Evolutionary conservation across 192 early-diverging fungal genomes (phyloP).

Genomic region (Backusella australiensis): DNA sequence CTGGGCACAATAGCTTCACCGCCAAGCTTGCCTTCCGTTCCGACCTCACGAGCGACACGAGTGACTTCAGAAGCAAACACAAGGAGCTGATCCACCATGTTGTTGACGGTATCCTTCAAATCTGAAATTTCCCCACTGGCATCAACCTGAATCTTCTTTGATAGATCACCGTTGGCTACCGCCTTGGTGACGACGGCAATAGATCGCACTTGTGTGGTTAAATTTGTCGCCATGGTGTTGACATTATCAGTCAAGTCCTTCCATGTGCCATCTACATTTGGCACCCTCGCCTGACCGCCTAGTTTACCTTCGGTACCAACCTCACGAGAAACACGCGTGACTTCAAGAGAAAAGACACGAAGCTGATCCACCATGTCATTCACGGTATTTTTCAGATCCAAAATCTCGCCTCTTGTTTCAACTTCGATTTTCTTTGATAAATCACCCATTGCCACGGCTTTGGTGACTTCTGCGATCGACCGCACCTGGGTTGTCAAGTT

Average conservation of each 20-base stretch:
- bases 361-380: constrained; percentile 72
- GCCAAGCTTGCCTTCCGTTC: constrained; percentile 73
- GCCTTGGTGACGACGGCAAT: constrained; percentile 53
- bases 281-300: constrained; percentile 45
- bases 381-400: constrained; percentile 64
- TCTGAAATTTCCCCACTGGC: constrained; percentile 54
- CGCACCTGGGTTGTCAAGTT: constrained; percentile 59
- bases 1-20: constrained; percentile 70
- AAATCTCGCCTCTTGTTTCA: constrained; percentile 61
- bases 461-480: constrained; percentile 60
- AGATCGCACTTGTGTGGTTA: constrained; percentile 51
- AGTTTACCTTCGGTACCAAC: constrained; percentile 49
- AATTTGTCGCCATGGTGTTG: constrained; percentile 57
- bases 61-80: constrained; percentile 65
- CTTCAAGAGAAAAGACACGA: constrained; percentile 41
- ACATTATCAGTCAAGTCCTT: constrained; percentile 57
- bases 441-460: constrained; percentile 61
- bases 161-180: constrained; percentile 49
- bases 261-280: constrained; percentile 50
- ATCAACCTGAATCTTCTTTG: constrained; percentile 46
- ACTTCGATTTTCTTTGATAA: constrained; percentile 59
- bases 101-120: constrained; percentile 61
- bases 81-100: constrained; percentile 56
- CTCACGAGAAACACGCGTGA: constrained; percentile 28
- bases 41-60: constrained; percentile 64